A percentile compares a stretch with the other conserved stretches of the same genome.
phyloP scores from a whole-genome alignment of 2,329 filamentous ascomycete species.

The Neopestalotiopsis sp. region DNA sequence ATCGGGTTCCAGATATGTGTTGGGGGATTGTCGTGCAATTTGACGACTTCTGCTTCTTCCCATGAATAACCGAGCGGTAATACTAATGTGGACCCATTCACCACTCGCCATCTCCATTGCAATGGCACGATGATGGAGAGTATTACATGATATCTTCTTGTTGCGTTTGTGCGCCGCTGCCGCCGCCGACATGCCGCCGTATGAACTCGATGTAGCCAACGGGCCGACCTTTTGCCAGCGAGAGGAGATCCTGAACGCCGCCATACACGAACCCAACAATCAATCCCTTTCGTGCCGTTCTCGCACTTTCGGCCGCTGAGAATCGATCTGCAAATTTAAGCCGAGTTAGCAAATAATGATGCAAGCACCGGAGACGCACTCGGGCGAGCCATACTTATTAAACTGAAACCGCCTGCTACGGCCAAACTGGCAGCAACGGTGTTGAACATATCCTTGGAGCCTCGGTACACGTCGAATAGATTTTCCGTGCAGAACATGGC shows the following conservation, averaged over 20 bases:
- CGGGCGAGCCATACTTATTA: conserved; percentile 69
- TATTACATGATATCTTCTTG: conserved; percentile 22
- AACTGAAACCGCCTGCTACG: conserved; percentile 84
- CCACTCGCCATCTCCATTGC: conserved; percentile 3
- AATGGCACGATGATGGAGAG: conserved; percentile 11
- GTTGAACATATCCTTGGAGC: conserved; percentile 76
- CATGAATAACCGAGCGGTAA: conserved; percentile 13
- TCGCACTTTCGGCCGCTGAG: conserved; percentile 74
- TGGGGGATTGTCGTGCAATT: background rate
- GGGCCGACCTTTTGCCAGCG: conserved; percentile 70
- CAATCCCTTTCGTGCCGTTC: conserved; percentile 81
- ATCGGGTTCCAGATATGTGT: background rate
- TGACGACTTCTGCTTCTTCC: background rate
- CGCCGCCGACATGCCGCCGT: conserved; percentile 47
- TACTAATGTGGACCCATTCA: background rate
- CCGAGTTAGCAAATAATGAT: conserved; percentile 14
- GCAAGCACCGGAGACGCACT: background rate
- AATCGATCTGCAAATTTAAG: conserved; percentile 67
- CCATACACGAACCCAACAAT: conserved; percentile 82
- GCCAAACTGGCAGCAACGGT: conserved; percentile 83
- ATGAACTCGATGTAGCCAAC: conserved; percentile 77
- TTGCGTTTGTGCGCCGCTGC: conserved; percentile 29
- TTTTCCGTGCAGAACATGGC: conserved; percentile 85
- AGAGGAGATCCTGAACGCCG: conserved; percentile 76
- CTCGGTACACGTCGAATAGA: conserved; percentile 76